phyloP scores from a whole-genome alignment of 2,329 filamentous ascomycete genomes.

The Botrytis medusae region DNA sequence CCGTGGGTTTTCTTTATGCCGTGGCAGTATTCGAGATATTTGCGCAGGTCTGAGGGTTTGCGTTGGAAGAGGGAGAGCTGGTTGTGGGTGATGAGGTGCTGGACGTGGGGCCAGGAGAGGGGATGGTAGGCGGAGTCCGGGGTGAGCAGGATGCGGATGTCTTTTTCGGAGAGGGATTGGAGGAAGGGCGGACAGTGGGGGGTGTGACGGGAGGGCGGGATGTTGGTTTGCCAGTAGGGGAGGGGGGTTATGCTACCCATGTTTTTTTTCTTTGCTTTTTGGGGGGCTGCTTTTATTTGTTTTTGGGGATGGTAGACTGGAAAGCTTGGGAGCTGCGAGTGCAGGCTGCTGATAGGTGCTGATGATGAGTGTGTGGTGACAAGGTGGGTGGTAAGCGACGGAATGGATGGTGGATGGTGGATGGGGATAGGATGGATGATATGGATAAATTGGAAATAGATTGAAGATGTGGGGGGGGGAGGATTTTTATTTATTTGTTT shows the following conservation, averaged over 20 bases:
- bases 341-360: not conserved
- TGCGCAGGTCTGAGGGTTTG: slow-evolving; percentile 72
- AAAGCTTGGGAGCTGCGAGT: not conserved
- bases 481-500: not conserved
- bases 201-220: slow-evolving; percentile 62
- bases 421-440: not conserved
- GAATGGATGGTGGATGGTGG: not conserved
- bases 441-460: slow-evolving; percentile 11
- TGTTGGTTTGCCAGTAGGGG: slow-evolving; percentile 83
- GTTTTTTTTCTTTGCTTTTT: not conserved
- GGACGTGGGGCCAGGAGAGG: not conserved
- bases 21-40: slow-evolving; percentile 71
- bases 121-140: slow-evolving; percentile 61
- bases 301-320: not conserved
- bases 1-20: slow-evolving; percentile 66
- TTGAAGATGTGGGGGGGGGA: not conserved
- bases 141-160: slow-evolving; percentile 67
- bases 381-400: not conserved
- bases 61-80: slow-evolving; percentile 75
- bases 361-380: not conserved
- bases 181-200: slow-evolving; percentile 72
- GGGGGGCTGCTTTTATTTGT: too few relatives aligned
- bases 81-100: slow-evolving; percentile 57
- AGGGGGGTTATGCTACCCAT: slow-evolving; percentile 31
- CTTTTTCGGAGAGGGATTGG: slow-evolving; percentile 61